A percentile compares a stretch with the other conserved stretches of the same genome.
Conservation (phyloP, 2,329 filamentous ascomycete genomes). For the Aspergillus intermedius region DNA sequence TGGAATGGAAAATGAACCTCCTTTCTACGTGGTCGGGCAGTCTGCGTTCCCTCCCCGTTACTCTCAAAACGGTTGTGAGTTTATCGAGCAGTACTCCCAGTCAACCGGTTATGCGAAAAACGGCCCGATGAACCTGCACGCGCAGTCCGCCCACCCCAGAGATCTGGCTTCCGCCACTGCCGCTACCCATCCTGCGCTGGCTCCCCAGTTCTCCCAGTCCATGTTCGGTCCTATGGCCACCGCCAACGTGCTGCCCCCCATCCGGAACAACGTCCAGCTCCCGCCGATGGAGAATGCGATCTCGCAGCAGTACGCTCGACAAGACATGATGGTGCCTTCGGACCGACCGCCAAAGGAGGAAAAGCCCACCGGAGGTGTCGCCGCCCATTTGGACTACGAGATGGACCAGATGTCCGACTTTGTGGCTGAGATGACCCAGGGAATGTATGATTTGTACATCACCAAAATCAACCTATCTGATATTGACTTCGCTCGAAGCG, state of each 20-base stretch:
- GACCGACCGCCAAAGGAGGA: constrained; percentile 50
- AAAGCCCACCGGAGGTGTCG: constrained; percentile 74
- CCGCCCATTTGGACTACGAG: constrained; percentile 91
- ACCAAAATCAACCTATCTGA: constrained; percentile 53
- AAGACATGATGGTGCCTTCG: constrained; percentile 30
- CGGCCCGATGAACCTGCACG: constrained; percentile 28
- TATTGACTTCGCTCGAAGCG: constrained; percentile 59
- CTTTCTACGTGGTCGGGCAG: constrained; percentile 34
- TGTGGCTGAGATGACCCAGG: constrained; percentile 79
- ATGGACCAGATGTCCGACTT: constrained; percentile 96
- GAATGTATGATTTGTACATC: constrained; percentile 57
- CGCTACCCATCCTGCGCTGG: constrained; percentile 16
- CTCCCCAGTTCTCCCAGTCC: constrained; percentile 22
- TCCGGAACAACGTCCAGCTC: constrained; percentile 34
- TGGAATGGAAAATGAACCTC: constrained; percentile 32
- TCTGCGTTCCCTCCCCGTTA: constrained; percentile 38
- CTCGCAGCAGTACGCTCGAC: constrained; percentile 36
- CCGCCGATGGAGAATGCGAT: constrained; percentile 38
- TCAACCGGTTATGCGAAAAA: constrained; percentile 35
- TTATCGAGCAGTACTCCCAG: constrained; percentile 42
- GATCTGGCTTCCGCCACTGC: constrained; percentile 20
- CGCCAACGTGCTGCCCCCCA: constrained; percentile 35
- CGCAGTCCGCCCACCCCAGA: constrained; percentile 22
- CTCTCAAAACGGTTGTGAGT: constrained; percentile 39
- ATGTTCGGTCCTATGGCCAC: constrained; percentile 30